Percentiles rank a stretch among this genome's conserved stretches.
Conservation (phyloP, 495 filamentous ascomycete genomes). For the Xylona heveae region DNA sequence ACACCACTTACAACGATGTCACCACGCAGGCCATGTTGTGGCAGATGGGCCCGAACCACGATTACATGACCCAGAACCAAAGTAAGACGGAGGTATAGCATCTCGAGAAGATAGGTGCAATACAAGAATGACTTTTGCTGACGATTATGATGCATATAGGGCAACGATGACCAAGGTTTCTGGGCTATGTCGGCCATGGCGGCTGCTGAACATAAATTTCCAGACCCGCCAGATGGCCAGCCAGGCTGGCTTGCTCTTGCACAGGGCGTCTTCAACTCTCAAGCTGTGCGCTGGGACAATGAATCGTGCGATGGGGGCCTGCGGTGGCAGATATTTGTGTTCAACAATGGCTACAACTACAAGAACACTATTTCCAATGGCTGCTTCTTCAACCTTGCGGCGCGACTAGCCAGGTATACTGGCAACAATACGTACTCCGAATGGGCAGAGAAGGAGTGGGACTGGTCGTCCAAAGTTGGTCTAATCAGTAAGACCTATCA, state of each 20-base stretch:
- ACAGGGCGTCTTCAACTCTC: constrained; percentile 40
- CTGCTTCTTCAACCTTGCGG: constrained; percentile 63
- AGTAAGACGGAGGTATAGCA: constrained; percentile 27
- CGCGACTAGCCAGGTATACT: constrained; percentile 52
- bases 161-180: constrained; percentile 77
- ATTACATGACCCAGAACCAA: constrained; percentile 65
- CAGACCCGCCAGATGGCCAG: constrained; percentile 10
- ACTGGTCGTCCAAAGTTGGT: constrained; percentile 40
- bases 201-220: constrained; percentile 60
- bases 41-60: constrained; percentile 42
- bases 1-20: constrained; percentile 47
- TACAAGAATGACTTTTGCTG: constrained; percentile 11
- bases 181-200: constrained; percentile 71
- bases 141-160: constrained; percentile 10
- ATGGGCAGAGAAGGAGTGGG: constrained; percentile 51
- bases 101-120: background rate
- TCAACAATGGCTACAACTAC: constrained; percentile 62
- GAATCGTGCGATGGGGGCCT: constrained; percentile 52
- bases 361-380: constrained; percentile 68
- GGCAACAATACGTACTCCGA: constrained; percentile 53
- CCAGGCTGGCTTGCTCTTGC: constrained; percentile 12
- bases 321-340: constrained; percentile 68
- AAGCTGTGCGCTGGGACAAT: constrained; percentile 45
- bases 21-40: constrained; percentile 44
- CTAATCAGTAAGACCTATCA: constrained; percentile 28